Conservation (phyloP, 2,329 filamentous ascomycete genomes). For the Colletotrichum incanum region DNA sequence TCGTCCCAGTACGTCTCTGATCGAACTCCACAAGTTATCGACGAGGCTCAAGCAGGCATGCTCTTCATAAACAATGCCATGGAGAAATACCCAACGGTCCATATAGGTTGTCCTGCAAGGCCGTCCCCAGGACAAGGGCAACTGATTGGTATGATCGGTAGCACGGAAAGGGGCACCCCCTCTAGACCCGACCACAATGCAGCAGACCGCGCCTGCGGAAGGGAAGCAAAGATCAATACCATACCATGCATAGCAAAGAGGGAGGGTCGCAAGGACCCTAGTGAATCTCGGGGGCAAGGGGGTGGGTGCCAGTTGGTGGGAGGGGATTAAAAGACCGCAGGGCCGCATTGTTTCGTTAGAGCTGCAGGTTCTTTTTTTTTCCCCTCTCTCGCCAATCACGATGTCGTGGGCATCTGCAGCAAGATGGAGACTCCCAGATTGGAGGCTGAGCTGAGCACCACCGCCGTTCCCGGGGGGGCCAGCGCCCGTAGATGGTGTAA, state of each 20-base stretch:
- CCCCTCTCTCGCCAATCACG: slow-evolving; percentile 5
- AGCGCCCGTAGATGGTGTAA: neutral
- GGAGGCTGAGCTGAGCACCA: slow-evolving; percentile 26
- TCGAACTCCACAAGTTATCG: no score
- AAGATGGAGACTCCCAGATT: slow-evolving; percentile 18
- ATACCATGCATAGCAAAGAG: neutral
- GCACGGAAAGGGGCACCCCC: neutral
- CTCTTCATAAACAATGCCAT: neutral
- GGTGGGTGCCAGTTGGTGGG: neutral
- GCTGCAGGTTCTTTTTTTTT: neutral
- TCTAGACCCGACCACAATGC: neutral
- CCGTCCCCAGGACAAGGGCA: neutral
- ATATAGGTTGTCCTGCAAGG: slow-evolving; percentile 4
- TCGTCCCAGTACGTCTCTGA: neutral
- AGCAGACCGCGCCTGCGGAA: neutral
- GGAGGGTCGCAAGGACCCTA: slow-evolving; percentile 1
- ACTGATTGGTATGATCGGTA: neutral
- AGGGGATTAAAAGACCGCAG: slow-evolving; percentile 4
- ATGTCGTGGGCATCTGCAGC: neutral
- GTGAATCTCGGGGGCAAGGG: neutral
- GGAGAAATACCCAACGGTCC: neutral
- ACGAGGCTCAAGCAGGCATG: no score
- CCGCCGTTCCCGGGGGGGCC: neutral
- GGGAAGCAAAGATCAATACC: neutral
- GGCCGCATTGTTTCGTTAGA: neutral